Percentiles rank a stretch among this genome's conserved stretches.
Evolutionary conservation across 1,139 yeast species (phyloP).

Genomic region (Yamadazyma spencermartinsiae): DNA sequence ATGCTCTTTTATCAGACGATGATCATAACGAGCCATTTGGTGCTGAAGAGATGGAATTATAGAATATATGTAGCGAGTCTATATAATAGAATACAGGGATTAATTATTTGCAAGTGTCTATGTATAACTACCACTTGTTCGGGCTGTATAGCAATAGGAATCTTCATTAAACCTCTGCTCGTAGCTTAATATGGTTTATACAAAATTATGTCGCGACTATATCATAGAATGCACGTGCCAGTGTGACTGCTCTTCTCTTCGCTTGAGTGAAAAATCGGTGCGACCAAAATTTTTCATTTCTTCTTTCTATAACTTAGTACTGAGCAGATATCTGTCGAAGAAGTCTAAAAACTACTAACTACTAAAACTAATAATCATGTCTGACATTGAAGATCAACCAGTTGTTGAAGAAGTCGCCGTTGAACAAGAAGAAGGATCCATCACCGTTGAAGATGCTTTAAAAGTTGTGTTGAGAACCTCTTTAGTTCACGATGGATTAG

Average conservation of each 20-base stretch:
- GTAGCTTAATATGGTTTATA: background rate
- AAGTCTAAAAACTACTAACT: constrained; percentile 51
- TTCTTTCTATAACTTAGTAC: constrained; percentile 41
- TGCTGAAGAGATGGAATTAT: constrained; percentile 65
- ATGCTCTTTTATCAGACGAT: constrained; percentile 39
- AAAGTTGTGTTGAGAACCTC: constrained; percentile 98
- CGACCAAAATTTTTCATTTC: constrained; percentile 3
- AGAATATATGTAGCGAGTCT: constrained; percentile 1
- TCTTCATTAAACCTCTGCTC: background rate
- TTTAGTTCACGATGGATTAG: constrained; percentile 98
- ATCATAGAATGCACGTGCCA: too few species aligned
- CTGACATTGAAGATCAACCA: constrained; percentile 85
- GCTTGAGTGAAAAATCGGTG: constrained; percentile 9
- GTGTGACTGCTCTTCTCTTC: background rate
- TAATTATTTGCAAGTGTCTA: too few species aligned
- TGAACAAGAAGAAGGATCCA: constrained; percentile 82
- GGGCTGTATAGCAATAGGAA: too few species aligned
- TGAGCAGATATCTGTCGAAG: constrained; percentile 91
- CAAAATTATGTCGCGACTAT: too few species aligned
- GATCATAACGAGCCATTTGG: constrained; percentile 49
- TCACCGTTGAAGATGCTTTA: constrained; percentile 98
- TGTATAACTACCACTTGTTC: too few species aligned
- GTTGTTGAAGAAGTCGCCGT: constrained; percentile 84
- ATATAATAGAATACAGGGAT: too few species aligned
- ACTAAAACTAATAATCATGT: constrained; percentile 44